Evolutionary conservation across 345 rosid species (phyloP), one percentile per base, ranked within the genome.

Genomic region (Populus pruinosa): DNA sequence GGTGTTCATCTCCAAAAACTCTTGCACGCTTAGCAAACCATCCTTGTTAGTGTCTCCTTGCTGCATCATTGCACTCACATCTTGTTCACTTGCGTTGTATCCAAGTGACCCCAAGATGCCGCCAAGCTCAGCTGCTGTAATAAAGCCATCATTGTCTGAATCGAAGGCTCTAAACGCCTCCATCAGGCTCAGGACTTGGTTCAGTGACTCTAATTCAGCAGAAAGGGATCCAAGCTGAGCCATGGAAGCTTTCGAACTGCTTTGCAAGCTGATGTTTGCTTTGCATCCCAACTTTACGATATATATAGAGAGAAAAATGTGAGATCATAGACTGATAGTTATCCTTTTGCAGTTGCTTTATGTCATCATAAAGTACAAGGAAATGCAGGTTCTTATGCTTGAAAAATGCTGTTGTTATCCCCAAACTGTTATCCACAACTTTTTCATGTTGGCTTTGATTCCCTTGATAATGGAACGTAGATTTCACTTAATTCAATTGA

Each of bases 121-220:
- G 0, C 89, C 89, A 0, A 91, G 85, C 88, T 91, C 94, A 0
- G 86, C 79, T n/a, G 64, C 35, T 1, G 90, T 88, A 70, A 91
- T 88, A n/a, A 70, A 47, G 6, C 90, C 90, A 18, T 91, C 92
- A 14, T 83, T 86, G 81, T 91, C 85, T 0, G 87, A 64, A 68
- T 91, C 94, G 1, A 91, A 91, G 78, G 89, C 91, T 77, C 83
- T 63, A 71, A 91, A 91, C n/a, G 91, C 84, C 81, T 89, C 91
- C 23, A 87, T 77, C 35, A 91, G 88, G 20, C 79, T 75, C 33
- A 82, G 72, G 70, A 87, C 87, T 5, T 88, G 83, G 87, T 75
- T 80, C 63, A 89, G 76, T 23, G 85, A 77, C 83, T 91, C 94
- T 8, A 79, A 78, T 78, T 83, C 90, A 4, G 82, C 76, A 5